Evolutionary conservation across 257 asterid species (phyloP).

Genomic region (Nicotiana paniculata): DNA sequence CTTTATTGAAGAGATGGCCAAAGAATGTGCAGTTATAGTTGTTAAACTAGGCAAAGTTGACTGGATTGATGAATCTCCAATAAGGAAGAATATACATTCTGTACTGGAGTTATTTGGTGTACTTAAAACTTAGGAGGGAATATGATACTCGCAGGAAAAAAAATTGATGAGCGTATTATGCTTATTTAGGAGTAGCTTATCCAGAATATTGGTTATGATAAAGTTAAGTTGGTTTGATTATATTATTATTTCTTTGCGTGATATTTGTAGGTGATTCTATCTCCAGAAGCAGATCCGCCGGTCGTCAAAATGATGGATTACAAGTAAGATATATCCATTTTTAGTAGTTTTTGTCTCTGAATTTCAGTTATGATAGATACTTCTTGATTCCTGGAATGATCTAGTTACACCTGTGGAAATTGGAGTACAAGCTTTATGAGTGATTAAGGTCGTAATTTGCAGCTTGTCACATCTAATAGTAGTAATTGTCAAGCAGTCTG

Average conservation of each 20-base stretch:
- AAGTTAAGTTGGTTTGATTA: neutral
- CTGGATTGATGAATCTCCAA: no score
- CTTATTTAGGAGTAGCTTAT: neutral
- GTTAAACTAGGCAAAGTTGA: no score
- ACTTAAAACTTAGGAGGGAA: no score
- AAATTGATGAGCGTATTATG: no score
- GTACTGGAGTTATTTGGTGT: no score
- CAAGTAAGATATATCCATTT: conserved; percentile 48
- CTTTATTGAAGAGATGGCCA: no score
- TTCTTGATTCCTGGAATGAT: neutral
- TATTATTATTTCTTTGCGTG: conserved; percentile 9
- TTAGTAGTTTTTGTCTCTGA: neutral
- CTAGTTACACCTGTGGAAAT: neutral
- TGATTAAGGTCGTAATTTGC: neutral
- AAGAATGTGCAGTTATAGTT: no score
- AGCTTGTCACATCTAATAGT: neutral
- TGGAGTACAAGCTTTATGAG: neutral
- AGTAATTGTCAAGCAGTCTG: neutral
- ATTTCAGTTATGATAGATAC: neutral
- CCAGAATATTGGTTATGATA: neutral
- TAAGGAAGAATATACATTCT: no score
- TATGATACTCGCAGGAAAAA: no score
- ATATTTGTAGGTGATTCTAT: conserved; percentile 66
- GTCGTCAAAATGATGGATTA: conserved; percentile 92
- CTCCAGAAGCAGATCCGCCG: conserved; percentile 96